Evolutionary conservation across 306 rosid genomes (phyloP).

Genomic region (Carpinus fangiana): DNA sequence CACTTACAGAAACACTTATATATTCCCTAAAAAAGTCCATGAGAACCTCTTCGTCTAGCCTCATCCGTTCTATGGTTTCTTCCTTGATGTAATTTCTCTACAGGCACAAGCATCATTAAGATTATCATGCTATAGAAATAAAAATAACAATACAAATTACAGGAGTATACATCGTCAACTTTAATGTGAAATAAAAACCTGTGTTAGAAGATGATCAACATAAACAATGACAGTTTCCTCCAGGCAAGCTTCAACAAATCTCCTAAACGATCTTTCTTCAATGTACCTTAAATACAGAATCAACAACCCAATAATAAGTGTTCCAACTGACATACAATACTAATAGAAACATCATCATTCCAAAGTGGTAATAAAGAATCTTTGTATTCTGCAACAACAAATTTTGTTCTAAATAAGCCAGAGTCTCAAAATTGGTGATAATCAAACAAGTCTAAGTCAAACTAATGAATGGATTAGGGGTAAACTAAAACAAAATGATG

Average conservation of each 20-base stretch:
- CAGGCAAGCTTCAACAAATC: slow-evolving; percentile 97
- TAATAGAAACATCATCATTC: not conserved
- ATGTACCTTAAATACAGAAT: slow-evolving; percentile 66
- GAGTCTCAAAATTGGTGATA: slow-evolving; percentile 6
- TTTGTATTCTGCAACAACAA: slow-evolving; percentile 1
- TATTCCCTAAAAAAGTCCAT: slow-evolving; percentile 96
- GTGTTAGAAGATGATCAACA: slow-evolving; percentile 86
- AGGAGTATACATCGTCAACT: slow-evolving; percentile 10
- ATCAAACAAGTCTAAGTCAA: not conserved
- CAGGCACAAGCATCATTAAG: slow-evolving; percentile 27
- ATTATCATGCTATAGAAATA: slow-evolving; percentile 24
- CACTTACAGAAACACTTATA: slow-evolving; percentile 80
- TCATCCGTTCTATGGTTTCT: slow-evolving; percentile 95
- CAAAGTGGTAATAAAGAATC: not conserved
- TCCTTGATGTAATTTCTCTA: slow-evolving; percentile 90
- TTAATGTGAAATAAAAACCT: slow-evolving; percentile 47
- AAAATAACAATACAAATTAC: slow-evolving; percentile 7
- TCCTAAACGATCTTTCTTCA: slow-evolving; percentile 96
- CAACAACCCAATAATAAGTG: slow-evolving; percentile 5
- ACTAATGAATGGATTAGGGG: not conserved
- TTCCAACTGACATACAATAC: not conserved
- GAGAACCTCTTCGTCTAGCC: slow-evolving; percentile 94
- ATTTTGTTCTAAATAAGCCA: not conserved
- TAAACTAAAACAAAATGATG: not conserved
- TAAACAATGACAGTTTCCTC: slow-evolving; percentile 90